These are phyloP conservation scores for Leccinellum albellum DNA, from an alignment of 768 basidiomycete species.

Conservation along the genomic window DNA sequence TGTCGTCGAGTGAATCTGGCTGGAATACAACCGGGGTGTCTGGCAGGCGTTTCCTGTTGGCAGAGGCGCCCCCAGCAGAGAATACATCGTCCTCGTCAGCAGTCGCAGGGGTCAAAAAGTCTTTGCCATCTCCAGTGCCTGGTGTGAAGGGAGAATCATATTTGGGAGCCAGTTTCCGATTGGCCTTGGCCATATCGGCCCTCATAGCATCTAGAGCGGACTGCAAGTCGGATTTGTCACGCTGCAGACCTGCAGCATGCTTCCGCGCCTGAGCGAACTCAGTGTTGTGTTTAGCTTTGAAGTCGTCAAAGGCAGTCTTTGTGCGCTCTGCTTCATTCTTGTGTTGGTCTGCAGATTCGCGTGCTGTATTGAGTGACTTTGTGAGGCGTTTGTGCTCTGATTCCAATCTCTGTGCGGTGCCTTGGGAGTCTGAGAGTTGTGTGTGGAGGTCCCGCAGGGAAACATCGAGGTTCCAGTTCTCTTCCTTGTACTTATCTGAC, in stretches of 20 bases:
- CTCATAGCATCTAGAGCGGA: slow-evolving; percentile 73
- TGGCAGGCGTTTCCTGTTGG: slow-evolving; percentile 55
- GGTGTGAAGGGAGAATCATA: slow-evolving; percentile 77
- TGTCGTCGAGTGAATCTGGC: slow-evolving; percentile 45
- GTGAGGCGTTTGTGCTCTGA: slow-evolving; percentile 79
- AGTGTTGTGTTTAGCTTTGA: slow-evolving; percentile 90
- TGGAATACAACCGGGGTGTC: slow-evolving; percentile 49
- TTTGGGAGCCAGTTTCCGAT: slow-evolving; percentile 50
- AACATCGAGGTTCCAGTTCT: slow-evolving; percentile 99
- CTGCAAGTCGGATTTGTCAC: slow-evolving; percentile 92
- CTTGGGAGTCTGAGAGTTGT: slow-evolving; percentile 62
- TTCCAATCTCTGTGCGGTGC: slow-evolving; percentile 66
- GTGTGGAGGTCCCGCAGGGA: slow-evolving; percentile 80
- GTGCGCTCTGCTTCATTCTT: slow-evolving; percentile 84
- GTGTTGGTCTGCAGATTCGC: slow-evolving; percentile 76
- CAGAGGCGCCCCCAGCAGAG: slow-evolving; percentile 56
- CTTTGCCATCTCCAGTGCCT: slow-evolving; percentile 41
- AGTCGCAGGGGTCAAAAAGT: slow-evolving; percentile 56
- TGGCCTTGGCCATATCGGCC: slow-evolving; percentile 65
- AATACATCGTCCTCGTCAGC: slow-evolving; percentile 65
- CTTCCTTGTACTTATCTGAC: slow-evolving; percentile 92
- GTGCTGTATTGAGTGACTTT: slow-evolving; percentile 64
- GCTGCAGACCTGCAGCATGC: slow-evolving; percentile 78
- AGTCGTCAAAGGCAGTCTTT: slow-evolving; percentile 56
- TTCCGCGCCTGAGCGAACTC: slow-evolving; percentile 90